Conservation (phyloP, 2,329 filamentous ascomycete genomes). For the Coniosporium tulheliwenetii region DNA sequence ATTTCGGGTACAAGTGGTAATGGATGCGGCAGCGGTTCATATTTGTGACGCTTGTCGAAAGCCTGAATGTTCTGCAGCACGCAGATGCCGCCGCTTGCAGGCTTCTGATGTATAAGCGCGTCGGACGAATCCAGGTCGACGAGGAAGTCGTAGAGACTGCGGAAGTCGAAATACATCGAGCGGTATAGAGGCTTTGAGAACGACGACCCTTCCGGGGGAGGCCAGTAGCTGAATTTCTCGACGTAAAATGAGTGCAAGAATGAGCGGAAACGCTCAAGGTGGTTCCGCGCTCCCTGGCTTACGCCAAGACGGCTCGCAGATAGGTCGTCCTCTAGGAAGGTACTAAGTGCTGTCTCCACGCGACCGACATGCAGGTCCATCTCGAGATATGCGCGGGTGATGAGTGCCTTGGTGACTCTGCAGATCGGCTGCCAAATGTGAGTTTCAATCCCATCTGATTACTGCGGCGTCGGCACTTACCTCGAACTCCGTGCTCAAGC, state of each 20-base stretch:
- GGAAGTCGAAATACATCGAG: constrained; percentile 54
- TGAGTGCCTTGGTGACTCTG: constrained; percentile 45
- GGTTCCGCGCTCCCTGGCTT: constrained; percentile 41
- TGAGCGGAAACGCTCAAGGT: constrained; percentile 57
- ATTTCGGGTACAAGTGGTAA: constrained; percentile 49
- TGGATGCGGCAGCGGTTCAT: constrained; percentile 44
- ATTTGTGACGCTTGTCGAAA: constrained; percentile 49
- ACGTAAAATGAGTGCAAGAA: constrained; percentile 54
- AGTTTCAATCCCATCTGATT: not conserved
- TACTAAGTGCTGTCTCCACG: constrained; percentile 43
- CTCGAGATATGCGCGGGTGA: constrained; percentile 46
- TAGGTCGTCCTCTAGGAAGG: constrained; percentile 57
- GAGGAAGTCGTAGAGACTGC: constrained; percentile 53
- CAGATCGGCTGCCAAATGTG: constrained; percentile 16
- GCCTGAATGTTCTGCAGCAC: constrained; percentile 50
- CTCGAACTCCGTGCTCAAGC: constrained; percentile 42
- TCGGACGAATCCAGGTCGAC: constrained; percentile 44
- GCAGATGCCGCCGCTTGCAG: constrained; percentile 52
- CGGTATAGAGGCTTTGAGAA: constrained; percentile 45
- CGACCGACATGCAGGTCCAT: constrained; percentile 47
- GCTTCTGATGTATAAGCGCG: constrained; percentile 33
- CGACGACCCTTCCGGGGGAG: constrained; percentile 36
- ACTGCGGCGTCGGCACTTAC: constrained; percentile 24
- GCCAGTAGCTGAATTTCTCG: constrained; percentile 55
- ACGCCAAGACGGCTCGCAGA: constrained; percentile 52